phyloP scores from a whole-genome alignment of 2,329 filamentous ascomycete genomes.

The Uncinocarpus reesii region DNA sequence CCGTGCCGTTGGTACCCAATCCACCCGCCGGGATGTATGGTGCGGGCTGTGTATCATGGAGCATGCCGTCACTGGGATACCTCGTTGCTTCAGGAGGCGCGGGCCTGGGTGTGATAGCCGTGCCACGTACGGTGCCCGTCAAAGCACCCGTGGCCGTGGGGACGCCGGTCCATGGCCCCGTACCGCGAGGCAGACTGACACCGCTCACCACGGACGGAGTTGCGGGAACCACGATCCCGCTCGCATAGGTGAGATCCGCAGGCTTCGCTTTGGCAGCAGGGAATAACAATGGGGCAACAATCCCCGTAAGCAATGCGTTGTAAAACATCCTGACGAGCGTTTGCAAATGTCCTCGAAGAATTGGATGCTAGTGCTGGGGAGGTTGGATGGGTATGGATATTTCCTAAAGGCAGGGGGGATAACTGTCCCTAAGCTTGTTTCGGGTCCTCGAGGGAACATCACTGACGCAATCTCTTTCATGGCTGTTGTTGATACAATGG shows the following conservation, averaged over 20 bases:
- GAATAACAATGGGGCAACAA: not conserved
- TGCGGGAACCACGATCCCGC: conserved; percentile 12
- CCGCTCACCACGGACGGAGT: conserved; percentile 12
- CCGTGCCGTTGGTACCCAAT: conserved; percentile 64
- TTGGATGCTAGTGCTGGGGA: not conserved
- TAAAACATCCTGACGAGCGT: conserved; percentile 4
- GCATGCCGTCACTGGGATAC: conserved; percentile 61
- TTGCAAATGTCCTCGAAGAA: not conserved
- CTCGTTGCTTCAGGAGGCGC: conserved; percentile 53
- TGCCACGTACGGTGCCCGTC: conserved; percentile 44
- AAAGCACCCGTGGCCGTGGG: conserved; percentile 61
- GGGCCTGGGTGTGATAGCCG: conserved; percentile 49
- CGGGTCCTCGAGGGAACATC: not conserved
- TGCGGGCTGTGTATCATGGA: conserved; percentile 57
- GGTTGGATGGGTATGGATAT: not conserved
- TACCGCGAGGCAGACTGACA: not conserved
- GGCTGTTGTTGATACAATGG: not conserved
- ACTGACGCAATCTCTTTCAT: conserved; percentile 1
- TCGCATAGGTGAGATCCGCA: conserved; percentile 14
- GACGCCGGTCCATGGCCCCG: conserved; percentile 54
- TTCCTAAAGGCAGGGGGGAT: not conserved
- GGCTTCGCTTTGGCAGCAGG: conserved; percentile 3
- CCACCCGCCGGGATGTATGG: conserved; percentile 66
- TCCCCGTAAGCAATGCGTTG: not conserved
- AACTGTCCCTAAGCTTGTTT: not conserved